Percentiles rank a stretch among this genome's conserved stretches.
phyloP scores from a whole-genome alignment of 345 rosid species.

The Clarkia xantiana region DNA sequence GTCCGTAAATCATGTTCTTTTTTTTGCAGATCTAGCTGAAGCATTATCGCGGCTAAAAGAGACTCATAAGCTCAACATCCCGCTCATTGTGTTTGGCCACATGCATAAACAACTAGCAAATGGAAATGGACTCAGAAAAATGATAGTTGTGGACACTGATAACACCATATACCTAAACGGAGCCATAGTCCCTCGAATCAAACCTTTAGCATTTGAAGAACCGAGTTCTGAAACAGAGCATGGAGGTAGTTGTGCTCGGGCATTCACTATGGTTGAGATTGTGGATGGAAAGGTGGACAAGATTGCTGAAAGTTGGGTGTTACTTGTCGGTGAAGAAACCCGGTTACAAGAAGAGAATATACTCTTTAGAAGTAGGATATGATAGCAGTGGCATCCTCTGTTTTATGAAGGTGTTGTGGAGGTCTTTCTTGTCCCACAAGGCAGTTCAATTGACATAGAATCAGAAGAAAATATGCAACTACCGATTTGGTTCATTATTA shows the following conservation, averaged over 20 bases:
- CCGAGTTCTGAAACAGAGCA: conserved; percentile 9
- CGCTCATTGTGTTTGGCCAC: conserved; percentile 76
- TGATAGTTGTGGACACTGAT: conserved; percentile 42
- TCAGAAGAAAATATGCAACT: no score
- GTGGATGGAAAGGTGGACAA: conserved; percentile 37
- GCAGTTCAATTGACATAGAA: no score
- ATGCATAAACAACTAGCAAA: conserved; percentile 69
- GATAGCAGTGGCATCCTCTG: no score
- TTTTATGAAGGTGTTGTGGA: no score
- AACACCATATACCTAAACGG: conserved; percentile 55
- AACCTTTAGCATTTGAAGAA: conserved; percentile 7
- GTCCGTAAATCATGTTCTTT: conserved; percentile 3
- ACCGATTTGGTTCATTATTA: no score
- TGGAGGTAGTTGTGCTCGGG: conserved; percentile 32
- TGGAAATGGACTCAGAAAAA: conserved; percentile 52
- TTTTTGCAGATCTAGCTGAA: conserved; percentile 53
- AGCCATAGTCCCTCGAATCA: conserved; percentile 71
- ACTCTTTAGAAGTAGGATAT: conserved; percentile 13
- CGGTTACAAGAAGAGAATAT: conserved; percentile 37
- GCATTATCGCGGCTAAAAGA: conserved; percentile 53
- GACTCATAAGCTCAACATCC: conserved; percentile 21
- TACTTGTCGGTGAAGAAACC: conserved; percentile 29
- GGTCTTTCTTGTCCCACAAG: no score
- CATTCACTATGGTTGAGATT: conserved; percentile 56
- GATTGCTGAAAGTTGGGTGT: conserved; percentile 65